Conservation (phyloP, 305 asterid genomes). For the Fraxinus nigra region DNA sequence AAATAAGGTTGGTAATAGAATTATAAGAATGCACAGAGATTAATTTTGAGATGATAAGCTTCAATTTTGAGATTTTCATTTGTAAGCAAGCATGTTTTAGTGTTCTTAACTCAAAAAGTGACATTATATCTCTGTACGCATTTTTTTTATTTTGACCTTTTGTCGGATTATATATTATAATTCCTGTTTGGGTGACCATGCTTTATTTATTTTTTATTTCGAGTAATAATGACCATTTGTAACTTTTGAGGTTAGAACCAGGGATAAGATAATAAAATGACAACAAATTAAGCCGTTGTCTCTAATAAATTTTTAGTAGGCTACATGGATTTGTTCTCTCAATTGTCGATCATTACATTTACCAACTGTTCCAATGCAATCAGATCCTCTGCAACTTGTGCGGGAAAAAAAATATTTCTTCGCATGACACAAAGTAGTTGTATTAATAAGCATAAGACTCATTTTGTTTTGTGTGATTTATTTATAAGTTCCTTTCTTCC, state of each 20-base stretch:
- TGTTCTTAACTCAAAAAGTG: background rate
- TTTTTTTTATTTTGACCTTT: background rate
- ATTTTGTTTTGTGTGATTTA: background rate
- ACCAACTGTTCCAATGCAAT: background rate
- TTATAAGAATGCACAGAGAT: background rate
- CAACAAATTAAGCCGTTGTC: background rate
- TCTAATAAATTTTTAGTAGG: background rate
- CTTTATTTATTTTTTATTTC: background rate
- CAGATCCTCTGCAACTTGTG: background rate
- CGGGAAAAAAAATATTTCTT: background rate
- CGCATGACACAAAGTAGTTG: background rate
- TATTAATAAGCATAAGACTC: background rate
- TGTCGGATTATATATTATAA: background rate
- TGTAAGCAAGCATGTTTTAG: background rate
- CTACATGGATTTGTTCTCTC: background rate
- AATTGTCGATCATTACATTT: background rate
- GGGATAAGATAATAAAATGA: background rate
- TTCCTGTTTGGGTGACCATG: background rate
- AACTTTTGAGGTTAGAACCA: background rate
- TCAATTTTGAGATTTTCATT: slow-evolving; percentile 2
- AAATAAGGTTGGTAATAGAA: slow-evolving; percentile 60
- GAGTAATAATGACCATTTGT: background rate
- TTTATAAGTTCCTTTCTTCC: background rate
- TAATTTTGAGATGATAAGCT: background rate
- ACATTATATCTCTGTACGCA: background rate